Conservation (phyloP, 441 rosid genomes). For the Hura crepitans region DNA sequence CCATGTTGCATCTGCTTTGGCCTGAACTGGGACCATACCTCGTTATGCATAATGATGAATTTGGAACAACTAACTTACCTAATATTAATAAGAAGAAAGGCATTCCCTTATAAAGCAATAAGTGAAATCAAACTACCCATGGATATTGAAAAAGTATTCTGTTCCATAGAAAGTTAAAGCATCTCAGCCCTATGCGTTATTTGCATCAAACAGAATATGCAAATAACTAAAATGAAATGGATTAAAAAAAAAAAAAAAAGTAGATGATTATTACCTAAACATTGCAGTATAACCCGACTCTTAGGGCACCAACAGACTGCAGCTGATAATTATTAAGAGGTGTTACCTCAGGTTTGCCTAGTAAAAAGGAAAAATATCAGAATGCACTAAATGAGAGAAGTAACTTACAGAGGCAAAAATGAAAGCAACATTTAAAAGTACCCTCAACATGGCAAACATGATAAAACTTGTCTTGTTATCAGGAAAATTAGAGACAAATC, state of each 20-base stretch:
- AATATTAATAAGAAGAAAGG: neutral
- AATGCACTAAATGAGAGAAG: neutral
- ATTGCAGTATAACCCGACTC: neutral
- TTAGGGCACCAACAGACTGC: neutral
- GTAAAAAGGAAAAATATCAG: neutral
- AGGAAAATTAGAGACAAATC: neutral
- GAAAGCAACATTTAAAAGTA: neutral
- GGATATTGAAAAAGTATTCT: neutral
- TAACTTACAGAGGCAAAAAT: neutral
- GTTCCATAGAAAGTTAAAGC: neutral
- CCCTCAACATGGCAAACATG: neutral
- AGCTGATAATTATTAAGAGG: neutral
- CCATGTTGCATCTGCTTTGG: neutral
- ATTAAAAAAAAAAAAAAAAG: neutral
- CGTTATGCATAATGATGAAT: neutral
- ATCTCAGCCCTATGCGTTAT: neutral
- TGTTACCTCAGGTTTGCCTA: neutral
- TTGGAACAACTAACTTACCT: neutral
- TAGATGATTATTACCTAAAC: neutral
- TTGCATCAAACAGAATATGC: neutral
- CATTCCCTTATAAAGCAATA: neutral
- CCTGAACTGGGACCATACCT: neutral
- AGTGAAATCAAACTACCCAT: neutral
- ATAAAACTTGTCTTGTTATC: neutral
- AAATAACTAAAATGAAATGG: neutral